Evolutionary conservation across 805 yeast genomes (phyloP).

Genomic region (Zygosaccharomyces lentus): DNA sequence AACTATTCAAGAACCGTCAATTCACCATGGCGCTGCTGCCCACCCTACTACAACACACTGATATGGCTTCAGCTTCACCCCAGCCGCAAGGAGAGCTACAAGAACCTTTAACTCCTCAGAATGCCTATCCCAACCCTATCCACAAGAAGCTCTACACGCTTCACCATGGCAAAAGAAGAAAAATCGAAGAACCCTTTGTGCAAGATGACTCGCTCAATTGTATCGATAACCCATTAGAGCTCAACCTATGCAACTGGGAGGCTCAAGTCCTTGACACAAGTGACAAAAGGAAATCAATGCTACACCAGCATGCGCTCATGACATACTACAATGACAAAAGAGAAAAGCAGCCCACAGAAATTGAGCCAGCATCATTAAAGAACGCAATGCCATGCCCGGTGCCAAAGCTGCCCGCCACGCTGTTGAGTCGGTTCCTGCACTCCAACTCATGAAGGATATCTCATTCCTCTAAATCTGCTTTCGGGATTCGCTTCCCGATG

Average conservation of each 20-base stretch:
- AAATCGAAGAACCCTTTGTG: slow-evolving; percentile 8
- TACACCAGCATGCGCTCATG: slow-evolving; percentile 16
- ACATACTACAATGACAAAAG: slow-evolving; percentile 10
- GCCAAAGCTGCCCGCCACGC: slow-evolving; percentile 6
- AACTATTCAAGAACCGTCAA: slow-evolving; percentile 22
- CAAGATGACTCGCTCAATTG: slow-evolving; percentile 18
- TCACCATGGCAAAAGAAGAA: slow-evolving; percentile 12
- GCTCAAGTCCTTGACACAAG: slow-evolving; percentile 13
- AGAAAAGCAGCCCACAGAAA: neutral
- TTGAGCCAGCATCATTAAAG: neutral
- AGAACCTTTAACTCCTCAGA: neutral
- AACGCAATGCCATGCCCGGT: slow-evolving; percentile 3
- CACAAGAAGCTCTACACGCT: slow-evolving; percentile 16
- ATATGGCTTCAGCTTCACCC: neutral
- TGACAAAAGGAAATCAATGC: slow-evolving; percentile 18
- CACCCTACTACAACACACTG: slow-evolving; percentile 7
- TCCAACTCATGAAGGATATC: slow-evolving; percentile 10
- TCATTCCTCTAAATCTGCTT: neutral
- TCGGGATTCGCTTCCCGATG: slow-evolving; percentile 11
- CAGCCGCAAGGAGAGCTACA: neutral
- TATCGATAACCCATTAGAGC: slow-evolving; percentile 25
- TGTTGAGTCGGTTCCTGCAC: slow-evolving; percentile 10
- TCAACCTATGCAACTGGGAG: slow-evolving; percentile 27
- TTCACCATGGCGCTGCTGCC: slow-evolving; percentile 12
- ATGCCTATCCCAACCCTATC: slow-evolving; percentile 2